phyloP scores from a whole-genome alignment of 495 filamentous ascomycete species.

The Penicillium paradoxum region DNA sequence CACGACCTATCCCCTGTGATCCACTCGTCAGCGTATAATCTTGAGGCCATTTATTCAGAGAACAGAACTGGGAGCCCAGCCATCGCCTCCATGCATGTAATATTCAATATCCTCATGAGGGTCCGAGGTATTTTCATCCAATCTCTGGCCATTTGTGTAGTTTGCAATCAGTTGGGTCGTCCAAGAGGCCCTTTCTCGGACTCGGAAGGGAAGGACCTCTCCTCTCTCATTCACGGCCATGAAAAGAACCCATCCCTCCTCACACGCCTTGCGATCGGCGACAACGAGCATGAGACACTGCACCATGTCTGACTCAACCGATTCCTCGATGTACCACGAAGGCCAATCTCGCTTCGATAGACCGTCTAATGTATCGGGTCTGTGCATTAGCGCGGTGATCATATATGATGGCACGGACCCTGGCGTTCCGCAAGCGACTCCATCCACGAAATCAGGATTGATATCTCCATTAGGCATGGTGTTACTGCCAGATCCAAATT shows the following conservation, averaged over 20 bases:
- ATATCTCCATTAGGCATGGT: too few species aligned
- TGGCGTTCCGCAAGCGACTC: background rate
- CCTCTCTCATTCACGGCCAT: conserved; percentile 4
- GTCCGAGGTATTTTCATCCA: too few species aligned
- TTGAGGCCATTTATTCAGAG: too few species aligned
- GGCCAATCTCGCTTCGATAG: background rate
- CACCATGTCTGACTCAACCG: background rate
- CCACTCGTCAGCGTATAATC: too few species aligned
- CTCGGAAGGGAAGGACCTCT: too few species aligned
- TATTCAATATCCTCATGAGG: too few species aligned
- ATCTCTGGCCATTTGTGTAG: too few species aligned
- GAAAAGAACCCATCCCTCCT: background rate
- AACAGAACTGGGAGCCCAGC: too few species aligned
- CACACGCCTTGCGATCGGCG: background rate
- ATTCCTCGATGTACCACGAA: background rate
- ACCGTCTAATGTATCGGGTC: background rate
- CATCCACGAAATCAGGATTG: background rate
- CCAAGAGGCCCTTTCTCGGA: too few species aligned
- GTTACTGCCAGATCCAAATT: background rate
- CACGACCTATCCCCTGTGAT: too few species aligned
- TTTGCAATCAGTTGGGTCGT: too few species aligned
- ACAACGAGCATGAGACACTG: background rate
- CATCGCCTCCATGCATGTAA: too few species aligned
- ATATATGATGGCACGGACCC: background rate
- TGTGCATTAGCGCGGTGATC: background rate